Conservation (phyloP, 1,284 basidiomycete genomes). For the Tylopilus sp. region DNA sequence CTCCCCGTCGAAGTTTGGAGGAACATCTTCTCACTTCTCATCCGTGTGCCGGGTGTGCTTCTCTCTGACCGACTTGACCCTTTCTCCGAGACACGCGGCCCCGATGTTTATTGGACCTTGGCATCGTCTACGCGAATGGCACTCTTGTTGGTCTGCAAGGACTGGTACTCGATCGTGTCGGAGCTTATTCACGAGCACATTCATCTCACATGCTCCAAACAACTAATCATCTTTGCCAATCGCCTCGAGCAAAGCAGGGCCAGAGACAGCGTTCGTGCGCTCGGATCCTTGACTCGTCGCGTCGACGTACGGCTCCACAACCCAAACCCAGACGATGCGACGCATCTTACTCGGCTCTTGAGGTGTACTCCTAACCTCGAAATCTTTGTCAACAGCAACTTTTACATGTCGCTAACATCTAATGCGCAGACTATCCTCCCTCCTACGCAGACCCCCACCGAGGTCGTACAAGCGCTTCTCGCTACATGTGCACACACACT, state of each 20-base stretch:
- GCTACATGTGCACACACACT: slow-evolving; percentile 23
- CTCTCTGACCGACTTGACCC: slow-evolving; percentile 29
- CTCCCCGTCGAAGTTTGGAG: slow-evolving; percentile 34
- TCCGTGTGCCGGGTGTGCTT: slow-evolving; percentile 24
- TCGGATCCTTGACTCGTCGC: slow-evolving; percentile 37
- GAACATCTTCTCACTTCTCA: slow-evolving; percentile 28
- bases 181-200: slow-evolving; percentile 41
- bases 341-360: slow-evolving; percentile 35
- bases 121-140: slow-evolving; percentile 12
- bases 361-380: slow-evolving; percentile 36
- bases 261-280: slow-evolving; percentile 18
- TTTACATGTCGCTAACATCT: slow-evolving; percentile 25
- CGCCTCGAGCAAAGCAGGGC: slow-evolving; percentile 32
- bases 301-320: slow-evolving; percentile 41
- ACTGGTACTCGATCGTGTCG: slow-evolving; percentile 34
- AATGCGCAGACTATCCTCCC: slow-evolving; percentile 23
- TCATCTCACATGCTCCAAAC: slow-evolving; percentile 32
- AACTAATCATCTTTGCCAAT: slow-evolving; percentile 34
- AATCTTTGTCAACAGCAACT: slow-evolving; percentile 36
- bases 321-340: slow-evolving; percentile 15
- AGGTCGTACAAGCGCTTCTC: slow-evolving; percentile 28
- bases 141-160: slow-evolving; percentile 31
- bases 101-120: slow-evolving; percentile 19
- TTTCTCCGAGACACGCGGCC: slow-evolving; percentile 23
- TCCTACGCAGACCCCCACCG: slow-evolving; percentile 21